Percentiles rank a stretch among this genome's conserved stretches.
Conservation (phyloP, 176 grass and related monocot species). For the Rhipidocladum racemiflorum region DNA sequence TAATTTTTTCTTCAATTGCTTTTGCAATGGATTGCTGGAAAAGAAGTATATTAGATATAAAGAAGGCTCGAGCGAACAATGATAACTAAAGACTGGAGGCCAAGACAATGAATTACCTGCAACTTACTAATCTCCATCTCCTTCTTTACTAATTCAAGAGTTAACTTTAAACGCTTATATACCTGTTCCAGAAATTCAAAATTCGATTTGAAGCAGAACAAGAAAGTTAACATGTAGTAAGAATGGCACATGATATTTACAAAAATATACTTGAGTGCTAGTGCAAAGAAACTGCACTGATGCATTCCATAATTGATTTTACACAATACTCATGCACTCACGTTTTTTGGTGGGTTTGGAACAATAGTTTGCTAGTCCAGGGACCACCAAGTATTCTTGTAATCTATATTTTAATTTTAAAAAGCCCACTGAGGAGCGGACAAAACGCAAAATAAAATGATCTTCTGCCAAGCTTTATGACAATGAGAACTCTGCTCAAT, state of each 20-base stretch:
- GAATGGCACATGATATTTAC: background rate
- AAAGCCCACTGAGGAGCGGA: conserved; percentile 12
- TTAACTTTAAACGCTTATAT: conserved; percentile 87
- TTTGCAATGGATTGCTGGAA: conserved; percentile 97
- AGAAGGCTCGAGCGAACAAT: conserved; percentile 11
- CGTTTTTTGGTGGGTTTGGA: conserved; percentile 3
- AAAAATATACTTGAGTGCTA: background rate
- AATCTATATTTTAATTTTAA: background rate
- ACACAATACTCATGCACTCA: background rate
- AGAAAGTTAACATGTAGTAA: conserved; percentile 11
- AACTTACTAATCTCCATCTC: conserved; percentile 98
- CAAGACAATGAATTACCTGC: conserved; percentile 59
- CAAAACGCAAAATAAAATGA: background rate
- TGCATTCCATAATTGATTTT: conserved; percentile 18
- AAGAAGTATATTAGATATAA: conserved; percentile 27
- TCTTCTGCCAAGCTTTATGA: background rate
- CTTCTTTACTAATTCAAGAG: conserved; percentile 95
- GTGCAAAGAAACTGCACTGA: background rate
- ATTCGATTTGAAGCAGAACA: conserved; percentile 24
- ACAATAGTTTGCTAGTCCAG: background rate
- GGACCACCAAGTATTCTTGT: conserved; percentile 9
- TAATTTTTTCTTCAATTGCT: conserved; percentile 99
- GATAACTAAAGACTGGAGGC: background rate
- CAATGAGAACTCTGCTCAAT: conserved; percentile 17
- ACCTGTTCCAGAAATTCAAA: conserved; percentile 65